A percentile compares a stretch with the other conserved stretches of the same genome.
Evolutionary conservation across 805 yeast genomes (phyloP).

Genomic region (Suhomyces emberorum): DNA sequence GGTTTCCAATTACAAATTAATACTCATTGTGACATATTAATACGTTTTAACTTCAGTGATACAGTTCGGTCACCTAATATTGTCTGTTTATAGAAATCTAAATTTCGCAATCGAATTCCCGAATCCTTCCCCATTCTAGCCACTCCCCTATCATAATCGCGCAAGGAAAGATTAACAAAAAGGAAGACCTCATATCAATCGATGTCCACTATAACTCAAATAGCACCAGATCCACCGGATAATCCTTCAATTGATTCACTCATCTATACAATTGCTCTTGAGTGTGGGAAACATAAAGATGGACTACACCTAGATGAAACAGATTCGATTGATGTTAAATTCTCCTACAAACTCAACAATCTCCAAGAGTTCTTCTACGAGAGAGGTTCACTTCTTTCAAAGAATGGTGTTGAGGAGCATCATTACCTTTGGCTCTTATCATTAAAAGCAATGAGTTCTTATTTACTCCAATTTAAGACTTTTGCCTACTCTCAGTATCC

Average conservation of each 20-base stretch:
- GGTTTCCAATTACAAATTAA: no score
- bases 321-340: conserved; percentile 7
- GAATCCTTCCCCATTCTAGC: no score
- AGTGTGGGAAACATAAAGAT: not conserved
- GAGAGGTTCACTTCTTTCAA: conserved; percentile 9
- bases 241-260: not conserved
- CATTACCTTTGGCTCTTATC: conserved; percentile 19
- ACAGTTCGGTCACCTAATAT: no score
- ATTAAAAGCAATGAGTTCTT: conserved; percentile 7
- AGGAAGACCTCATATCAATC: no score
- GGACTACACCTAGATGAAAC: not conserved
- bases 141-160: no score
- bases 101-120: no score
- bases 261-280: not conserved
- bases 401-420: conserved; percentile 12
- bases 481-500: not conserved
- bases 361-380: conserved; percentile 18
- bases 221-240: conserved; percentile 1
- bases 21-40: no score
- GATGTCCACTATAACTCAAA: not conserved
- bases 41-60: no score
- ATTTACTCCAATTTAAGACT: conserved; percentile 1
- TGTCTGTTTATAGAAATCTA: no score
- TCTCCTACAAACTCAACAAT: conserved; percentile 12
- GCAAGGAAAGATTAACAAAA: no score